Conservation (phyloP, 2,329 filamentous ascomycete genomes). For the Pseudonectria foliicola region DNA sequence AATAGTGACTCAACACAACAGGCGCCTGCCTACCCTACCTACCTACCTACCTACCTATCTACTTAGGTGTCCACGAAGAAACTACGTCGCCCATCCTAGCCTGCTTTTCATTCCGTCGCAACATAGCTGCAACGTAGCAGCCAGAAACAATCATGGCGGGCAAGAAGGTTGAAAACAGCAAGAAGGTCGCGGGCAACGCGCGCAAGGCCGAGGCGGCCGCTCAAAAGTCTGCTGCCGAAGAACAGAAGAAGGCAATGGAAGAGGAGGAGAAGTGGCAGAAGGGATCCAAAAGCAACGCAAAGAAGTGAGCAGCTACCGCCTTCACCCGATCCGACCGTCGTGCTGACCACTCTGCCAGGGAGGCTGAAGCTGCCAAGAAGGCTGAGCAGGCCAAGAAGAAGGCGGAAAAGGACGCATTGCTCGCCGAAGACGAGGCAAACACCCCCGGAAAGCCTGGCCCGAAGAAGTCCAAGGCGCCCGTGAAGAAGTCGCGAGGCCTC, state of each 20-base stretch:
- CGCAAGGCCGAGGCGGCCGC: slow-evolving; percentile 86
- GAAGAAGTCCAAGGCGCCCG: slow-evolving; percentile 62
- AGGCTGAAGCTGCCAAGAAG: slow-evolving; percentile 53
- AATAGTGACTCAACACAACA: no score
- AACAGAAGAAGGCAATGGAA: slow-evolving; percentile 55
- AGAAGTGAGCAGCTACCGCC: slow-evolving; percentile 60
- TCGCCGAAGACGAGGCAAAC: slow-evolving; percentile 73
- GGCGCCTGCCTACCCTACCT: no score
- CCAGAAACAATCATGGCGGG: slow-evolving; percentile 49
- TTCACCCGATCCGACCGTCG: no score
- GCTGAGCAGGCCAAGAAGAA: slow-evolving; percentile 85
- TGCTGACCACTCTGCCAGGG: slow-evolving; percentile 21
- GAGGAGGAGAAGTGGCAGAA: slow-evolving; percentile 78
- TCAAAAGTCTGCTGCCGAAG: slow-evolving; percentile 65
- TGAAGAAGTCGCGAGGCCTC: slow-evolving; percentile 64
- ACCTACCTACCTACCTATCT: no score
- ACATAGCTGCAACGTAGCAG: background rate
- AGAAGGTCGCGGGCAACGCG: slow-evolving; percentile 85
- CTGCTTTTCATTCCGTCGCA: no score
- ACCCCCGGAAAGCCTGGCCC: slow-evolving; percentile 50
- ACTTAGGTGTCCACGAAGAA: no score
- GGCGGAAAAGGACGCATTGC: slow-evolving; percentile 78
- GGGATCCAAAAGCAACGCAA: slow-evolving; percentile 75
- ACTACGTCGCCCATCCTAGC: no score
- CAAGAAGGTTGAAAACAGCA: slow-evolving; percentile 75